Base-by-base conservation (phyloP, 352 stramenopile genomes). In the Elongisporangium prolatum region DNA sequence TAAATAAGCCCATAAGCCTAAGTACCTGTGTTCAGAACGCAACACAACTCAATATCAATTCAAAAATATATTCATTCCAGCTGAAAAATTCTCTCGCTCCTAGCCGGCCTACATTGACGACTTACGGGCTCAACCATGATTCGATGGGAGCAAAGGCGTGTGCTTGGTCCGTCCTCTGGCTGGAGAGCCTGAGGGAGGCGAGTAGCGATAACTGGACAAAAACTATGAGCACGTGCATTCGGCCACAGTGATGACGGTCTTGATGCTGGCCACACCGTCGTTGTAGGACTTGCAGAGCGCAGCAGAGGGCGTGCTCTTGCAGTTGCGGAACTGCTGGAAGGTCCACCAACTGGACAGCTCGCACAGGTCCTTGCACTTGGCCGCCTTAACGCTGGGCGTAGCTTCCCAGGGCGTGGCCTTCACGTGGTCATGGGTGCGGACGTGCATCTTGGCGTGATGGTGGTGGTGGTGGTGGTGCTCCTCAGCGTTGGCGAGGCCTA, bases 391-490 rank as follows among this genome's bases (percentile, higher is more conserved):
- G 5, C 52, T 50, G 3, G 60, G 65, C n/a, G 88, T 55, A 4
- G 65, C n/a, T 51, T 91, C 80, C 78, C 78, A 91, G 25, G 78
- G 80, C 57, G 80, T 88, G 40, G 71, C 77, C 64, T 88, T 91
- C 70, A 86, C 34, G 34, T 44, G 34, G 10, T 44, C 34, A 13
- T 44, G 34, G 34, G 34, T 44, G 34, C 34, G 34, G 10, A 44
- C 34, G 34, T 44, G 34, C 9, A 44, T 9, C 34, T 44, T 44
- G 34, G 34, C 34, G 34, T 44, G 34, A 11, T 44, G 34, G 34
- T 44, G 34, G 34, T 44, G 34, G 34, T 44, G 34, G 10, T 44
- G 34, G 11, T 44, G 34, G 34, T 44, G 34, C 34, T 44, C 34
- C 34, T 44, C 34, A 4, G 34, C 34, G 10, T 44, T 44, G 34